Base-by-base conservation (phyloP, 2,329 filamentous ascomycete genomes). In the Colletotrichum paranaense region DNA sequence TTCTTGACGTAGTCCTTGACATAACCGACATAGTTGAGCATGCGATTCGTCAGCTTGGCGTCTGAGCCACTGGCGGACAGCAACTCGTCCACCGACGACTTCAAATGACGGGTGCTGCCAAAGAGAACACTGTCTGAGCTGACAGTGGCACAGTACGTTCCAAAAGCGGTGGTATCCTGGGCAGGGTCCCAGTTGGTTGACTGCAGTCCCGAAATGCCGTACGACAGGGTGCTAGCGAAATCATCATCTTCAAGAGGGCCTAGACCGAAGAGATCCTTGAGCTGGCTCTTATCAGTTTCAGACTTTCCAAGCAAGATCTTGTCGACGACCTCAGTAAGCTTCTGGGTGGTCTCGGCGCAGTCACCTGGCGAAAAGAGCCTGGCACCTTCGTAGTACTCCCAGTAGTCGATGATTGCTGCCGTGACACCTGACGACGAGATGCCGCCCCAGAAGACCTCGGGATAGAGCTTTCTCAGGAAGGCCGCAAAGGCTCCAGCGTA, bases 371-470 rank as follows among this genome's bases (percentile, higher is more conserved):
- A 84, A 68, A 83, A 90, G 14, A 86, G 78, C 1, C 86, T 83
- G 0, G 86, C 85, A 0, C 87, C 88, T 76, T 89, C 87, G 53
- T 81, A 86, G 76, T 90, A 91, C 77, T 88, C 80, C 88, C 93
- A 96, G 82, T 92, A 96, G 77, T 97, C 93, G 76, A 90, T 91
- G 68, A 97, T 93, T 4, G 94, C 94, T 72, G 90, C 89, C 0
- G 93, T 94, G 0, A 97, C 94, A 0, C 93, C 95, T 0, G 93
- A 96, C 0, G 93, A 95, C 0, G 93, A 92, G 62, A 97, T 96
- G 5, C 92, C 90, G 8, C 90, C 95, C 88, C 90, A 96, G 82
- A 93, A 97, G 8, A 92, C 84, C 38, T 96, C 91, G 0, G 95
- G 94, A 80, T 97, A 97, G 19, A 92, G 80, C 71, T 93, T 91